These are phyloP conservation scores for Thuidium tamariscinum DNA, from an alignment of 225 moss, liverwort and hornwort genomes.

Conservation along the genomic window DNA sequence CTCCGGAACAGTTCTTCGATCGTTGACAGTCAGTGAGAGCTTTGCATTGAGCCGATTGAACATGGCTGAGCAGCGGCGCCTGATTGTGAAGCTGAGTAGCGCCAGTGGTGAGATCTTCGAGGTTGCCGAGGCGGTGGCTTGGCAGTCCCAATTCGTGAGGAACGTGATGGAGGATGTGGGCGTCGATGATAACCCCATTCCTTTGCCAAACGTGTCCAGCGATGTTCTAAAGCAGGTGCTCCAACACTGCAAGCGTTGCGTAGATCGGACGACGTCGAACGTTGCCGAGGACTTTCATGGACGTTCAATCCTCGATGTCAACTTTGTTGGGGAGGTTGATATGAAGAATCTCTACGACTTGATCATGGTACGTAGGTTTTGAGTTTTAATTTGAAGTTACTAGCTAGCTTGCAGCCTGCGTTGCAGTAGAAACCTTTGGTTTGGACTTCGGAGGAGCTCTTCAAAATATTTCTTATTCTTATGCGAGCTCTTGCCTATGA, in stretches of 20 bases:
- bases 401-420: neutral
- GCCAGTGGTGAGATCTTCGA: constrained; percentile 10
- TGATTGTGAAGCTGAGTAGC: constrained; percentile 15
- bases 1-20: neutral
- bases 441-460: too few species aligned
- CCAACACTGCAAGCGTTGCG: constrained; percentile 1
- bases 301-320: too few species aligned
- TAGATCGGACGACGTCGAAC: too few species aligned
- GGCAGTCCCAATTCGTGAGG: neutral
- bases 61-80: neutral
- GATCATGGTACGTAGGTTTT: neutral
- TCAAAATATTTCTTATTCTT: too few species aligned
- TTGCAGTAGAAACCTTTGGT: neutral
- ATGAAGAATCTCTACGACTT: neutral
- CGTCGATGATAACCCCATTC: neutral
- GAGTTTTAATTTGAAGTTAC: neutral
- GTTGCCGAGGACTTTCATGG: too few species aligned
- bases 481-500: too few species aligned
- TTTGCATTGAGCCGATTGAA: neutral
- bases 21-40: too few species aligned
- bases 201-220: constrained; percentile 4
- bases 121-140: constrained; percentile 3
- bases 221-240: neutral
- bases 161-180: constrained; percentile 13
- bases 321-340: neutral